Conservation (phyloP, 345 rosid species). For the Rhodamnia argentea region DNA sequence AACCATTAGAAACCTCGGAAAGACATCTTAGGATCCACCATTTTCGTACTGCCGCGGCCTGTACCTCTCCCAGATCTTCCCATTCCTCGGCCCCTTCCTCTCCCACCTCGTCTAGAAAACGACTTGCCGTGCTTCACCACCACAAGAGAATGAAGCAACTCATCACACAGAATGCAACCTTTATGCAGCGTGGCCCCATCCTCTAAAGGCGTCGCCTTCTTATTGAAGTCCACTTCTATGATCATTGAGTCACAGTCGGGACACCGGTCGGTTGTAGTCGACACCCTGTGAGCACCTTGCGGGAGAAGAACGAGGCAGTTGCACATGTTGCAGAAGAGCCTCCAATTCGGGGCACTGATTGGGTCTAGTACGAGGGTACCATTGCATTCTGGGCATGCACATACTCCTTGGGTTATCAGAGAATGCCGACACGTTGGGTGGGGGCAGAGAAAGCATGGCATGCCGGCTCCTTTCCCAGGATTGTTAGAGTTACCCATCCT, state of each 20-base stretch:
- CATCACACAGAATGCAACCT: slow-evolving; percentile 89
- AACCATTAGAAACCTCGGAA: slow-evolving; percentile 33
- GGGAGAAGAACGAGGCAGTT: slow-evolving; percentile 86
- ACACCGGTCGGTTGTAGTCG: slow-evolving; percentile 55
- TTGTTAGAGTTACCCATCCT: slow-evolving; percentile 28
- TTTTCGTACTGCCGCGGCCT: slow-evolving; percentile 29
- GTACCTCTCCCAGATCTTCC: slow-evolving; percentile 38
- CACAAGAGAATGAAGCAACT: slow-evolving; percentile 79
- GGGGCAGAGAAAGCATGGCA: slow-evolving; percentile 93
- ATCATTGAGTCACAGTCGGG: slow-evolving; percentile 71
- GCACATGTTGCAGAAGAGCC: slow-evolving; percentile 90
- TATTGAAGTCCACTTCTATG: slow-evolving; percentile 86
- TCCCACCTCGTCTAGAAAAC: slow-evolving; percentile 49
- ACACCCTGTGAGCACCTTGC: slow-evolving; percentile 81
- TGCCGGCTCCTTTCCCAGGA: slow-evolving; percentile 68
- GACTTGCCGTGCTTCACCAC: slow-evolving; percentile 84
- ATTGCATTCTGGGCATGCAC: slow-evolving; percentile 93
- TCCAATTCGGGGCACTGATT: slow-evolving; percentile 87
- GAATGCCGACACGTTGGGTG: slow-evolving; percentile 91
- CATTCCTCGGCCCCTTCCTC: slow-evolving; percentile 57
- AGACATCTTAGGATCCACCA: slow-evolving; percentile 51
- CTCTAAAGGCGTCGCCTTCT: slow-evolving; percentile 76
- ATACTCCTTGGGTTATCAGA: slow-evolving; percentile 76
- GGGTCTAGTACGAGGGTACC: slow-evolving; percentile 91
- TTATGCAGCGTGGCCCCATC: slow-evolving; percentile 71